Conservation (phyloP, 768 basidiomycete species). For the Serendipita indica region DNA sequence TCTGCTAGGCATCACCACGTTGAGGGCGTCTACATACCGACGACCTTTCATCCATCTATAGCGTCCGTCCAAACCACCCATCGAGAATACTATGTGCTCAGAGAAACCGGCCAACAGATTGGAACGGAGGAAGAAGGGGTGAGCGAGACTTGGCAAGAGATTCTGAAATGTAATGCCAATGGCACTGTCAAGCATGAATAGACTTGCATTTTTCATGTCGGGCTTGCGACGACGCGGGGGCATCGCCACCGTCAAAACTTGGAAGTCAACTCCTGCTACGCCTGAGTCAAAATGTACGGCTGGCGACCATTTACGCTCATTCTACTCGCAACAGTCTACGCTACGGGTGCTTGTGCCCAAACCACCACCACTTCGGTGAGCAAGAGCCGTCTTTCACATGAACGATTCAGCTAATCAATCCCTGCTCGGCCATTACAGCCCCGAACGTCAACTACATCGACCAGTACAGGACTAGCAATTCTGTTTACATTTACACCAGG, state of each 20-base stretch:
- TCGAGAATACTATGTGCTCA: conserved; percentile 53
- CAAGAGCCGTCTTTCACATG: no score
- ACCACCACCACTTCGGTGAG: no score
- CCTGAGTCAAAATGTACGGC: no score
- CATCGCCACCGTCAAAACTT: neutral
- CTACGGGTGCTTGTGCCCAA: no score
- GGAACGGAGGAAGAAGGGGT: conserved; percentile 66
- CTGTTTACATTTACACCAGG: neutral
- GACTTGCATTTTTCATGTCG: neutral
- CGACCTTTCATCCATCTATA: conserved; percentile 43
- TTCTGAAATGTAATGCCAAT: conserved; percentile 35
- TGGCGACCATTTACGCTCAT: no score
- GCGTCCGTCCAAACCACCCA: conserved; percentile 56
- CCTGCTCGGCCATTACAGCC: neutral
- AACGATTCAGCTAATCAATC: no score
- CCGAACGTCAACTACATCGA: neutral
- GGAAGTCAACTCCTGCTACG: no score
- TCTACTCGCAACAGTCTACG: no score
- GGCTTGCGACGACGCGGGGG: neutral
- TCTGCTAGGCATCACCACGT: conserved; percentile 51
- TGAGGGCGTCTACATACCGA: conserved; percentile 56
- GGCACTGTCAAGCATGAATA: conserved; percentile 10
- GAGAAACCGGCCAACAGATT: conserved; percentile 63
- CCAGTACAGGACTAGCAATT: neutral
- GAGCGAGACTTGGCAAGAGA: conserved; percentile 41